Percentiles rank a stretch among this genome's conserved stretches.
These are phyloP conservation scores for Collybiopsis confluens DNA, from an alignment of 768 basidiomycete genomes.

Conservation along the genomic window DNA sequence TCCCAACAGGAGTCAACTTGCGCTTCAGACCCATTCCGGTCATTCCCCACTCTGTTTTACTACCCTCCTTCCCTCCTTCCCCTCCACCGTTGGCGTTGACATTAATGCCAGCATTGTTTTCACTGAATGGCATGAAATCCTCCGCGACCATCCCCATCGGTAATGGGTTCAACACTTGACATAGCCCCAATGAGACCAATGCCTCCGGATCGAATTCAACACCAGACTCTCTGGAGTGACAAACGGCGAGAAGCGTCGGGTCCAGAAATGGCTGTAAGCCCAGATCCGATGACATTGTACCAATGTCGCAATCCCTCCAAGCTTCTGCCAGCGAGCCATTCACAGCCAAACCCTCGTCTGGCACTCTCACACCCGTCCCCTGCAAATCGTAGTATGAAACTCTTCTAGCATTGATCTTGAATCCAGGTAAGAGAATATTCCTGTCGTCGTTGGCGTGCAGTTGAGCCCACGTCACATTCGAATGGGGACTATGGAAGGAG, in stretches of 20 bases:
- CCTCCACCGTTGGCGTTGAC: neutral
- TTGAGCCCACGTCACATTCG: conserved; percentile 17
- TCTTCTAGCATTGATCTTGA: conserved; percentile 72
- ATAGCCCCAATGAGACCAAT: conserved; percentile 69
- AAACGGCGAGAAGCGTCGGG: conserved; percentile 56
- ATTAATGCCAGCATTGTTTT: neutral
- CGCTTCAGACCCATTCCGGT: conserved; percentile 9
- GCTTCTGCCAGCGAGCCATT: conserved; percentile 56
- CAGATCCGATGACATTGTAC: conserved; percentile 1
- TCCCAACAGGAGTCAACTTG: conserved; percentile 47
- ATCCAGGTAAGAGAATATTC: conserved; percentile 53
- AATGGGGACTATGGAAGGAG: conserved; percentile 21
- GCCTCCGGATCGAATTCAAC: conserved; percentile 82
- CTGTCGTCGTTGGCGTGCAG: conserved; percentile 32
- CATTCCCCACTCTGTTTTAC: neutral
- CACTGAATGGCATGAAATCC: conserved; percentile 31
- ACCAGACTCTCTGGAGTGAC: conserved; percentile 57
- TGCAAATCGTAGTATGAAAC: conserved; percentile 70
- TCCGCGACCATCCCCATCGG: conserved; percentile 24
- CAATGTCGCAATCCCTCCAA: conserved; percentile 32
- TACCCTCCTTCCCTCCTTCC: neutral
- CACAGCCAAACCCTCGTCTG: conserved; percentile 65
- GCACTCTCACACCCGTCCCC: conserved; percentile 68
- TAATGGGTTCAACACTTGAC: conserved; percentile 21
- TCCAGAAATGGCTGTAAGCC: conserved; percentile 19